phyloP scores from a whole-genome alignment of 2,329 filamentous ascomycete species.

The Colletotrichum camelliae region DNA sequence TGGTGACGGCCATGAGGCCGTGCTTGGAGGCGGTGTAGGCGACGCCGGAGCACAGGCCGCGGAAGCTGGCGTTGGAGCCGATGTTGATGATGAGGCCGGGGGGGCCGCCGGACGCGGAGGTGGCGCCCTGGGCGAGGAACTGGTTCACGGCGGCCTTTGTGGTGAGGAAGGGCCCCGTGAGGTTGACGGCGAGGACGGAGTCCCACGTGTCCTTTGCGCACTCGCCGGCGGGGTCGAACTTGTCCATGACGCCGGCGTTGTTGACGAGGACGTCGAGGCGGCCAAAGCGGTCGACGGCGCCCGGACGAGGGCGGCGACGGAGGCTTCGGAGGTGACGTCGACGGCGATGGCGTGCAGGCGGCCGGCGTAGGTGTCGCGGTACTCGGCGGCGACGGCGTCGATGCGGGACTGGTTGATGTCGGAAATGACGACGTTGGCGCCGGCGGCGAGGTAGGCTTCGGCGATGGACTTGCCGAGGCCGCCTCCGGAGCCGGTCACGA shows the following conservation, averaged over 20 bases:
- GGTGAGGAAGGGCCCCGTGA: slow-evolving; percentile 60
- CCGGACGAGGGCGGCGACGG: slow-evolving; percentile 10
- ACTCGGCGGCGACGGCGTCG: neutral
- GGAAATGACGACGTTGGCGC: slow-evolving; percentile 37
- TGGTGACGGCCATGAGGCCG: slow-evolving; percentile 57
- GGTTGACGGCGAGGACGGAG: slow-evolving; percentile 59
- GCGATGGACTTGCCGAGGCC: slow-evolving; percentile 37
- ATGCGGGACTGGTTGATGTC: slow-evolving; percentile 30
- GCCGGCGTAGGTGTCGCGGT: slow-evolving; percentile 16
- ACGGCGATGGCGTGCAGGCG: slow-evolving; percentile 9
- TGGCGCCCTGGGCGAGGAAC: slow-evolving; percentile 43
- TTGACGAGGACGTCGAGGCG: slow-evolving; percentile 60
- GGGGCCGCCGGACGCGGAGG: slow-evolving; percentile 6
- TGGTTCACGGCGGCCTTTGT: slow-evolving; percentile 56
- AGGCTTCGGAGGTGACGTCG: slow-evolving; percentile 16
- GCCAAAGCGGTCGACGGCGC: slow-evolving; percentile 19
- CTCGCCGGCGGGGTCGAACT: slow-evolving; percentile 57
- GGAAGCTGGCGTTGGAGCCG: slow-evolving; percentile 20
- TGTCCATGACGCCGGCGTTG: slow-evolving; percentile 64
- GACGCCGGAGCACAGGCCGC: slow-evolving; percentile 35
- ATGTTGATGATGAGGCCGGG: slow-evolving; percentile 29
- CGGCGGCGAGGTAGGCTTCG: slow-evolving; percentile 32
- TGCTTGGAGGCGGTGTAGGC: slow-evolving; percentile 62
- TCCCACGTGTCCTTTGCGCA: slow-evolving; percentile 56
- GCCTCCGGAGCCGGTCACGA: slow-evolving; percentile 37